Conservation (phyloP, 306 rosid genomes). For the Begonia peltatifolia region DNA sequence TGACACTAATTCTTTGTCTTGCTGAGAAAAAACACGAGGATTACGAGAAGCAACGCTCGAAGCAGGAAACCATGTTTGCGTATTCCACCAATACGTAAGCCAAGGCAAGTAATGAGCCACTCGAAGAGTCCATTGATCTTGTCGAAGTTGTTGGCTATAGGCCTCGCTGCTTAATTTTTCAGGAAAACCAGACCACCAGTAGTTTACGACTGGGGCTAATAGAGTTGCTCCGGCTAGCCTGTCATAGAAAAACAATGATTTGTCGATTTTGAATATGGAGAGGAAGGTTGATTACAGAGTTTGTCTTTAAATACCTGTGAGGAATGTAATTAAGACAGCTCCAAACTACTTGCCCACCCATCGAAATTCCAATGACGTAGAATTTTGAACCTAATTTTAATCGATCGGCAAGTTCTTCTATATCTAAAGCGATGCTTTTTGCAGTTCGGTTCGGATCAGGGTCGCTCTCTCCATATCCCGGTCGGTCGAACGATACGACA, state of each 20-base stretch:
- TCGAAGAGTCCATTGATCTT: conserved; percentile 66
- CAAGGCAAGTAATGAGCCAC: conserved; percentile 64
- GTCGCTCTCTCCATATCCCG: conserved; percentile 95
- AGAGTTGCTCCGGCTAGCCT: conserved; percentile 78
- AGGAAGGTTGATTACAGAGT: background rate
- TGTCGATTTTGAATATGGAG: no score
- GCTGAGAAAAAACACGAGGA: conserved; percentile 17
- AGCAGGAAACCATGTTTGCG: conserved; percentile 68
- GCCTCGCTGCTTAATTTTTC: conserved; percentile 42
- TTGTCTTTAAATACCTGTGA: conserved; percentile 36
- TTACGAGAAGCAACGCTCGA: conserved; percentile 13
- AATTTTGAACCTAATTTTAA: conserved; percentile 63
- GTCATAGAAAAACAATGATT: conserved; percentile 2
- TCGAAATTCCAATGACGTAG: conserved; percentile 51
- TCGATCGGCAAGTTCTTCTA: conserved; percentile 85
- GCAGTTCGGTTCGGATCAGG: conserved; percentile 65
- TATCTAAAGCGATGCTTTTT: conserved; percentile 62
- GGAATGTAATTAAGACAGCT: conserved; percentile 75
- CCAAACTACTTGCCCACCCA: conserved; percentile 86
- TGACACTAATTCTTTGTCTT: conserved; percentile 26
- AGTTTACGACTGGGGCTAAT: conserved; percentile 55
- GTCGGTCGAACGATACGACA: conserved; percentile 60
- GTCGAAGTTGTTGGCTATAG: conserved; percentile 16
- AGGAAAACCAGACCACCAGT: conserved; percentile 81
- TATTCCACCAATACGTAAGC: conserved; percentile 92